phyloP scores from a whole-genome alignment of 306 rosid genomes.

The Arachis hypogaea region DNA sequence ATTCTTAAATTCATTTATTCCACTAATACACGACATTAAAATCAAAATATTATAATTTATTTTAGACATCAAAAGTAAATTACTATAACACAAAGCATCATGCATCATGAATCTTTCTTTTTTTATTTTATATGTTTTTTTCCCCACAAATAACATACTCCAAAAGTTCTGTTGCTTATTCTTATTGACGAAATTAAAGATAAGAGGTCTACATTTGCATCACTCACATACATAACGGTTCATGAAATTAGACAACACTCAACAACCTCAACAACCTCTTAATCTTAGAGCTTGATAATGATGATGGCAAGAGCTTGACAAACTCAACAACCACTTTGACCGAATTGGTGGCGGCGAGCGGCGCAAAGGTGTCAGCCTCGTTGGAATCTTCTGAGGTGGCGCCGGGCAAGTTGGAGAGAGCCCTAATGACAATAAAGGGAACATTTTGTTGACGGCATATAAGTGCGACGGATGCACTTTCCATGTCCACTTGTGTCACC shows the following conservation, averaged over 20 bases:
- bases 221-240: too few relatives aligned
- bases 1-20: too few relatives aligned
- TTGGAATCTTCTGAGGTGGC: conserved; percentile 55
- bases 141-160: not conserved
- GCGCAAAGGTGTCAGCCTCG: conserved; percentile 54
- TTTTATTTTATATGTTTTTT: too few relatives aligned
- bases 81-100: too few relatives aligned
- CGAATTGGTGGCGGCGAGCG: conserved; percentile 55
- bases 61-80: too few relatives aligned
- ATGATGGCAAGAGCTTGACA: conserved; percentile 40
- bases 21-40: too few relatives aligned
- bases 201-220: not conserved
- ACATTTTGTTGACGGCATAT: conserved; percentile 52
- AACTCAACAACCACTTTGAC: conserved; percentile 52
- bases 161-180: not conserved
- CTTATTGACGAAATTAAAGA: not conserved
- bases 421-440: conserved; percentile 59
- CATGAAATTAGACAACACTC: not conserved
- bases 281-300: conserved; percentile 5
- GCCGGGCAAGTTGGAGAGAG: conserved; percentile 58
- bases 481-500: conserved; percentile 56
- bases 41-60: too few relatives aligned
- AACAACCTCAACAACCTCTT: not conserved
- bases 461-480: conserved; percentile 60
- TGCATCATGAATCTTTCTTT: too few relatives aligned